These are phyloP conservation scores for Lodderomyces pseudojiufengensis DNA, from an alignment of 1,139 yeast genomes.

Conservation along the genomic window DNA sequence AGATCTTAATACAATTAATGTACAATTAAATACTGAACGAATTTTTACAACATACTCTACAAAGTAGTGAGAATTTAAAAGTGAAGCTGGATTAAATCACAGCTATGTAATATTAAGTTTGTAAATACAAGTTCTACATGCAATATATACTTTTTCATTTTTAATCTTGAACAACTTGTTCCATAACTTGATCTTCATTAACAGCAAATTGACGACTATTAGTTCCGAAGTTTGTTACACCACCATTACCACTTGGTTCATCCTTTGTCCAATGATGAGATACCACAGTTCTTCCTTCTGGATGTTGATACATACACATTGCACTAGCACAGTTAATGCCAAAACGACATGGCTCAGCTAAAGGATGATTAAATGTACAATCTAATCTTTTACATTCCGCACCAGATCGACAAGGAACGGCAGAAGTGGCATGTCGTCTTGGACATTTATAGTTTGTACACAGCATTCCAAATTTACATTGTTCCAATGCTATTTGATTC, in stretches of 20 bases:
- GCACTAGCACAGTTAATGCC: slow-evolving; percentile 69
- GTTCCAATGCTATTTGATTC: slow-evolving; percentile 59
- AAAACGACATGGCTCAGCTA: slow-evolving; percentile 74
- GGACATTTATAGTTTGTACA: slow-evolving; percentile 80
- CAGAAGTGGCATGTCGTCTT: slow-evolving; percentile 76
- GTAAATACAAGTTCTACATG: no score
- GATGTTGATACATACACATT: slow-evolving; percentile 72
- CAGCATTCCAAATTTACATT: slow-evolving; percentile 71
- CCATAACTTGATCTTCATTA: slow-evolving; percentile 72
- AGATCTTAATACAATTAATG: background rate
- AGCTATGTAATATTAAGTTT: no score
- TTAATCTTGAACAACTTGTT: slow-evolving; percentile 52
- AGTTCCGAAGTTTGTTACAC: slow-evolving; percentile 1
- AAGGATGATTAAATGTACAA: slow-evolving; percentile 79
- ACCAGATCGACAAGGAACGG: slow-evolving; percentile 78
- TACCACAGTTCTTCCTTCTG: slow-evolving; percentile 57
- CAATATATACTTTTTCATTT: background rate
- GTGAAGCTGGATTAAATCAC: no score
- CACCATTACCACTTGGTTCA: slow-evolving; percentile 6
- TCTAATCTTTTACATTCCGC: slow-evolving; percentile 71
- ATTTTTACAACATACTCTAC: no score
- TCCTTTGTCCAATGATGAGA: slow-evolving; percentile 45
- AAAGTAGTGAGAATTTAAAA: no score
- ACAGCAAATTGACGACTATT: slow-evolving; percentile 64
- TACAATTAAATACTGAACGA: no score